Percentiles rank a stretch among this genome's conserved stretches.
These are phyloP conservation scores for Blastobotrys buckinghamii DNA, from an alignment of 1,139 yeast genomes.

Conservation along the genomic window DNA sequence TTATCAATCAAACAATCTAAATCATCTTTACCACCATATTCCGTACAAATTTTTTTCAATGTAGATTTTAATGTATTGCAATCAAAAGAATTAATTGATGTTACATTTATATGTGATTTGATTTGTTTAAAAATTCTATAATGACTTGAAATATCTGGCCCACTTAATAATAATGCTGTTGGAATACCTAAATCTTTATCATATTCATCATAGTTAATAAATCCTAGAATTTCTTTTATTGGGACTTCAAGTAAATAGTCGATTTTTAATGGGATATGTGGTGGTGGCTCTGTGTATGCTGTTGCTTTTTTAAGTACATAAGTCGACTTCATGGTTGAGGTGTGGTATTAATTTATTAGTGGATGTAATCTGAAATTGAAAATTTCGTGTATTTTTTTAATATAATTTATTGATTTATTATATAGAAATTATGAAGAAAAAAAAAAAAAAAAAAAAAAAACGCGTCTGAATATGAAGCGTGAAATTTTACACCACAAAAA, in stretches of 20 bases:
- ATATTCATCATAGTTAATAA: conserved; percentile 12
- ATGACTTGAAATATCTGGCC: conserved; percentile 35
- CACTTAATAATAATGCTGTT: conserved; percentile 30
- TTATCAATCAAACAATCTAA: conserved; percentile 41
- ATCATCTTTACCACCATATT: conserved; percentile 40
- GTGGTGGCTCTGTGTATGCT: background rate
- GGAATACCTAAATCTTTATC: conserved; percentile 22
- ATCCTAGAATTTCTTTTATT: conserved; percentile 10
- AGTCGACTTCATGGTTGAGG: background rate
- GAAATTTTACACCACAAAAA: too few relatives aligned
- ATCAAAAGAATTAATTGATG: conserved; percentile 31
- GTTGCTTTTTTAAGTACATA: background rate
- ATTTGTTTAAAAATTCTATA: conserved; percentile 28
- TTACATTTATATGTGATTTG: conserved; percentile 22
- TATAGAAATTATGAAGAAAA: too few relatives aligned
- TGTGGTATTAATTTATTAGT: too few relatives aligned
- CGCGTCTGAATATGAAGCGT: too few relatives aligned
- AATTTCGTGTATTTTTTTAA: too few relatives aligned
- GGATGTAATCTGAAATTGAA: too few relatives aligned
- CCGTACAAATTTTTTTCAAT: conserved; percentile 34
- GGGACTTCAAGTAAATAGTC: conserved; percentile 17
- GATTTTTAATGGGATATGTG: conserved; percentile 12
- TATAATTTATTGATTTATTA: too few relatives aligned
- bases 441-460: too few relatives aligned
- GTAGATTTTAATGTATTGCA: conserved; percentile 34